phyloP scores from a whole-genome alignment of 2,329 filamentous ascomycete species.

The Xylariaceae sp. region DNA sequence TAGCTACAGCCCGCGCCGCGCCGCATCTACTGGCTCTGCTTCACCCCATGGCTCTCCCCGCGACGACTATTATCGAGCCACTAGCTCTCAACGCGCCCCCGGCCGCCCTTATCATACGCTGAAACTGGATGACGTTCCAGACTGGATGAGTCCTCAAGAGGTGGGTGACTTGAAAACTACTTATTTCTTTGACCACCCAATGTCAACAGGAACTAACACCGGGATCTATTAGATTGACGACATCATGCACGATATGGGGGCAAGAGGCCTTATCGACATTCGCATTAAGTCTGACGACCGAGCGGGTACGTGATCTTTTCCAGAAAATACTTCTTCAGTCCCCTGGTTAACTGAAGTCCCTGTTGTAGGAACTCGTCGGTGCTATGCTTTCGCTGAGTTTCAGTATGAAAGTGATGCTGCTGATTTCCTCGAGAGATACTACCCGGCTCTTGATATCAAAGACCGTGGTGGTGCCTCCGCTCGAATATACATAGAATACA shows the following conservation, averaged over 20 bases:
- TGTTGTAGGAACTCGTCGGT: slow-evolving; percentile 25
- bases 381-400: slow-evolving; percentile 39
- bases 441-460: slow-evolving; percentile 34
- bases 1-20: slow-evolving; percentile 24
- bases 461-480: slow-evolving; percentile 28
- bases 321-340: not conserved
- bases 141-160: slow-evolving; percentile 27
- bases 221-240: slow-evolving; percentile 26
- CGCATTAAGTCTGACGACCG: slow-evolving; percentile 32
- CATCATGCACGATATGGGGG: slow-evolving; percentile 29
- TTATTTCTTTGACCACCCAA: no score
- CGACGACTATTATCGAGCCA: slow-evolving; percentile 25
- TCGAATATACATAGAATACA: slow-evolving; percentile 35
- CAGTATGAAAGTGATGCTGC: slow-evolving; percentile 35
- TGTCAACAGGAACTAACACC: slow-evolving; percentile 1
- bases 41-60: slow-evolving; percentile 28
- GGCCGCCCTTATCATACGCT: slow-evolving; percentile 32
- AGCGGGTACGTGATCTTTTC: slow-evolving; percentile 19
- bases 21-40: slow-evolving; percentile 23
- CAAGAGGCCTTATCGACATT: slow-evolving; percentile 29
- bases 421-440: slow-evolving; percentile 35
- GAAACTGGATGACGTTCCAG: slow-evolving; percentile 32
- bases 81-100: slow-evolving; percentile 24
- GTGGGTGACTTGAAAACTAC: slow-evolving; percentile 15
- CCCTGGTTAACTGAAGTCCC: not conserved